Percentiles rank a stretch among this genome's conserved stretches.
Evolutionary conservation across 306 rosid genomes (phyloP).

Genomic region (Corylus americana): DNA sequence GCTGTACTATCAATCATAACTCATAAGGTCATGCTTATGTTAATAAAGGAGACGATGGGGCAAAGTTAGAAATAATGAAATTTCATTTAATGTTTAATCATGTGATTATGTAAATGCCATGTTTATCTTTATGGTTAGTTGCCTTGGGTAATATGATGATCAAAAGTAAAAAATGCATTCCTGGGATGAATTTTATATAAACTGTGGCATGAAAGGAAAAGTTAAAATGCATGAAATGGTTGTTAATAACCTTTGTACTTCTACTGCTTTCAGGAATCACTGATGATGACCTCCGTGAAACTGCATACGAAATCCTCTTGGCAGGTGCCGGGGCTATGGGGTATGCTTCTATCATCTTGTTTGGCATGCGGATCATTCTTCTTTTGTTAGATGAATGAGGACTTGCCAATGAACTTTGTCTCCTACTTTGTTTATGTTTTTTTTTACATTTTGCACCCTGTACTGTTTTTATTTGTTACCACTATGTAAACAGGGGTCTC

Average conservation of each 20-base stretch:
- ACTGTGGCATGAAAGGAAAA: conserved; percentile 17
- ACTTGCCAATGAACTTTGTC: conserved; percentile 16
- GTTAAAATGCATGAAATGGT: conserved; percentile 9
- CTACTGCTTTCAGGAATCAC: conserved; percentile 61
- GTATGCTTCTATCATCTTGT: conserved; percentile 44
- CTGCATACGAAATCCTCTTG: conserved; percentile 87
- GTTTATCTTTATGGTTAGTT: not conserved
- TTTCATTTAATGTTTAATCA: not conserved
- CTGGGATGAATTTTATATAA: conserved; percentile 23
- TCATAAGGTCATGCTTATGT: not conserved
- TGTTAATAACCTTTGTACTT: conserved; percentile 22
- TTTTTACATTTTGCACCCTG: not conserved
- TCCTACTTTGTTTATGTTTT: not conserved
- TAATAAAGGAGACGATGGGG: not conserved
- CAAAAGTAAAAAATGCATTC: not conserved
- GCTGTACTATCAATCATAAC: not conserved
- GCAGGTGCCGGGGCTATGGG: conserved; percentile 99
- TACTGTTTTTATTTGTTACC: conserved; percentile 6
- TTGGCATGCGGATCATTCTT: conserved; percentile 22
- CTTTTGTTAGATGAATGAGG: conserved; percentile 9
- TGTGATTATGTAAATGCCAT: not conserved
- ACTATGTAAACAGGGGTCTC: conserved; percentile 69
- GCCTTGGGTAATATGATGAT: not conserved
- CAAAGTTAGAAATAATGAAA: not conserved
- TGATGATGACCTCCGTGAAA: conserved; percentile 94